These are phyloP conservation scores for Plantago elongata DNA, from an alignment of 257 asterid species.

Conservation along the genomic window DNA sequence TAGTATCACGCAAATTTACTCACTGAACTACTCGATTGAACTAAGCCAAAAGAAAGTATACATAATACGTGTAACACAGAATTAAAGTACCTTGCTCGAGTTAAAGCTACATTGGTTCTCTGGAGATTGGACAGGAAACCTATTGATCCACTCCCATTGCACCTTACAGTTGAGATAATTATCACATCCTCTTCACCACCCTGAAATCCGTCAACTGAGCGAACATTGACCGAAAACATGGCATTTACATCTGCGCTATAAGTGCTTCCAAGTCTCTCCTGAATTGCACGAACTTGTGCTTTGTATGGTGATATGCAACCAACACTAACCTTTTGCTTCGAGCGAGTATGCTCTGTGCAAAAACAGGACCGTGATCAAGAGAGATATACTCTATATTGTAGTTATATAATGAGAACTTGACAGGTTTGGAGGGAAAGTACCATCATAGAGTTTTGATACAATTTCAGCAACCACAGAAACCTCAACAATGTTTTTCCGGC, in stretches of 20 bases:
- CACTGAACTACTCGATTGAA: too few species aligned
- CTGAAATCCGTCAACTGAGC: conserved; percentile 6
- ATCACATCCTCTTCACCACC: conserved; percentile 8
- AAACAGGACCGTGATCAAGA: too few species aligned
- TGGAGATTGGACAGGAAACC: conserved; percentile 2
- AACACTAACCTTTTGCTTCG: background rate
- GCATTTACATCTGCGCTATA: background rate
- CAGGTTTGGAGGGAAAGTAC: conserved; percentile 19
- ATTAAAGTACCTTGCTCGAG: background rate
- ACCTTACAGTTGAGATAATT: conserved; percentile 2
- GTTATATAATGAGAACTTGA: background rate
- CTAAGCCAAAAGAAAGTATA: too few species aligned
- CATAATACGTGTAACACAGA: too few species aligned
- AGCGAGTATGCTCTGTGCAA: background rate
- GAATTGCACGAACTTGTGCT: conserved; percentile 1
- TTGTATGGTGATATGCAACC: conserved; percentile 9
- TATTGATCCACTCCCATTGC: background rate
- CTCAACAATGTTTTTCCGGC: conserved; percentile 46
- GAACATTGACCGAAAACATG: background rate
- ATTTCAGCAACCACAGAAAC: conserved; percentile 47
- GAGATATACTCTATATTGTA: too few species aligned
- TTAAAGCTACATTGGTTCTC: conserved; percentile 7
- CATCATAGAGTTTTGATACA: conserved; percentile 47
- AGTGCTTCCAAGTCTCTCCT: background rate
- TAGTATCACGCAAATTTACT: conserved; percentile 3